Conservation (phyloP, 2,329 filamentous ascomycete species). For the Colletotrichum eremochloae region DNA sequence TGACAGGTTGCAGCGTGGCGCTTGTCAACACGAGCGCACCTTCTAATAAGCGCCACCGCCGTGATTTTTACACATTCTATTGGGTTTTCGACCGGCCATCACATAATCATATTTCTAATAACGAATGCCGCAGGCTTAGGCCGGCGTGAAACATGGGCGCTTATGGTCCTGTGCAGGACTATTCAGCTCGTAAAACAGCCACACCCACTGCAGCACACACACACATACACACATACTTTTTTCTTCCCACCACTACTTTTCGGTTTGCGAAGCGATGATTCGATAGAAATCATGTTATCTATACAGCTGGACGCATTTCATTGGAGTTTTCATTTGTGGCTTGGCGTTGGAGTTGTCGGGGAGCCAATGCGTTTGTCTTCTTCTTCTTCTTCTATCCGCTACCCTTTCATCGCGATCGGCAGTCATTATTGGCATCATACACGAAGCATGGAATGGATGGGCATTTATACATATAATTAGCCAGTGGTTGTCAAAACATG, state of each 20-base stretch:
- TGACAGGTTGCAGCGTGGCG: not conserved
- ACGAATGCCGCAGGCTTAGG: not conserved
- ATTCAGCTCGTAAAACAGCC: not conserved
- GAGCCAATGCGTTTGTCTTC: not conserved
- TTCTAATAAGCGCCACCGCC: not conserved
- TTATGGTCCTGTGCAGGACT: not conserved
- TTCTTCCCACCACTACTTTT: not conserved
- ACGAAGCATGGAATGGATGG: not conserved
- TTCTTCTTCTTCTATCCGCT: not conserved
- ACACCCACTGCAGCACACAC: not conserved
- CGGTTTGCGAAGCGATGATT: not conserved
- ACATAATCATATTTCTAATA: not conserved
- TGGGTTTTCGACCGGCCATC: not conserved
- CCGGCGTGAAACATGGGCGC: not conserved
- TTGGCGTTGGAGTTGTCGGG: not conserved
- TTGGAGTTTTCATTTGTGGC: constrained; percentile 11
- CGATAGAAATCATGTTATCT: not conserved
- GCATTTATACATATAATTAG: not conserved
- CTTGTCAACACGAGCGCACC: constrained; percentile 31
- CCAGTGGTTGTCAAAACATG: not conserved
- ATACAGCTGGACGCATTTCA: not conserved
- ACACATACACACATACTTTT: not conserved
- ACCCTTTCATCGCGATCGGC: not conserved
- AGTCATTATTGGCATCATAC: not conserved
- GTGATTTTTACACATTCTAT: constrained; percentile 13